Conservation (phyloP, 805 yeast species). For the Blastobotrys parvus region DNA sequence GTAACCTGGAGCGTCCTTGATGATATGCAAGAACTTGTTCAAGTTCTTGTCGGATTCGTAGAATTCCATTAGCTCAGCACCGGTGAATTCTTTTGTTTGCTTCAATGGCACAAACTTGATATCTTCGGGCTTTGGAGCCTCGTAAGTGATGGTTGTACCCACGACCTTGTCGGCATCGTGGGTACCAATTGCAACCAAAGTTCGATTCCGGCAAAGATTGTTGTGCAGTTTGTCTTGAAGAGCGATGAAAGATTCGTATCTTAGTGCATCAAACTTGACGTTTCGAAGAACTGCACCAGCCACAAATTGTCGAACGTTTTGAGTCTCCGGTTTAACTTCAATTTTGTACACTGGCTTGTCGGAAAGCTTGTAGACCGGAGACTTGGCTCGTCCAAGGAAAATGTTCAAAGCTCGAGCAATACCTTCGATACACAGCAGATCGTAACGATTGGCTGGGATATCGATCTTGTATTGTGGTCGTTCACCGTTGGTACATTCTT, state of each 20-base stretch:
- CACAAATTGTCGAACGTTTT: constrained; percentile 78
- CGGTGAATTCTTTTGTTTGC: constrained; percentile 48
- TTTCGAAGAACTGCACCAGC: constrained; percentile 91
- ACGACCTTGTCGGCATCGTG: constrained; percentile 79
- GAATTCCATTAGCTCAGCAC: constrained; percentile 74
- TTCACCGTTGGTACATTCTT: constrained; percentile 74
- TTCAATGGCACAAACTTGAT: constrained; percentile 45
- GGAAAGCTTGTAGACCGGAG: constrained; percentile 60
- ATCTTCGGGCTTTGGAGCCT: constrained; percentile 72
- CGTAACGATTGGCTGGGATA: constrained; percentile 96
- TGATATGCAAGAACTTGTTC: constrained; percentile 81
- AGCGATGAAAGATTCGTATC: constrained; percentile 90
- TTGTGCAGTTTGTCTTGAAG: constrained; percentile 94
- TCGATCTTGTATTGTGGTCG: constrained; percentile 97
- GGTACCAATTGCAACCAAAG: constrained; percentile 97
- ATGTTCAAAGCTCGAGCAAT: constrained; percentile 91
- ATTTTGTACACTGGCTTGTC: constrained; percentile 56
- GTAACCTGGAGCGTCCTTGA: constrained; percentile 77
- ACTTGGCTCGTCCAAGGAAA: constrained; percentile 58
- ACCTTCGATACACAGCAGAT: constrained; percentile 96
- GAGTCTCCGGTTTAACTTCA: constrained; percentile 69
- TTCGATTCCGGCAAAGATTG: constrained; percentile 93
- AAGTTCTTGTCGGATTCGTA: constrained; percentile 86
- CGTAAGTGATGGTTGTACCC: constrained; percentile 74
- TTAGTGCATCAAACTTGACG: constrained; percentile 69